Evolutionary conservation across 192 early-diverging fungal genomes (phyloP).

Genomic region (Coemansia sp.): DNA sequence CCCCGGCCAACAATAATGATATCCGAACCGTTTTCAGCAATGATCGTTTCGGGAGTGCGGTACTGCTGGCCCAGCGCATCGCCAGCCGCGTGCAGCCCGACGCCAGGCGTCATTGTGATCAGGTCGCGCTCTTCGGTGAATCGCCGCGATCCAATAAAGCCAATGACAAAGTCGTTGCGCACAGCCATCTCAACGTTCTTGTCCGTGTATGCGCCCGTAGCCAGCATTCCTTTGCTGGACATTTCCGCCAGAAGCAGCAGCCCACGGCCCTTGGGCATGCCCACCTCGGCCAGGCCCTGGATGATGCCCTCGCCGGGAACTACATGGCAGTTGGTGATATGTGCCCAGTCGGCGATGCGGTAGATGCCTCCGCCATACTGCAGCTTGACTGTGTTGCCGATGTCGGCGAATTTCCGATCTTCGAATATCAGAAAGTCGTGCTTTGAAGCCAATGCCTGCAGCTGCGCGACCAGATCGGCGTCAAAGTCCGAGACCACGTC

Average conservation of each 20-base stretch:
- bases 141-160: conserved; percentile 77
- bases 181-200: conserved; percentile 85
- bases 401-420: conserved; percentile 99
- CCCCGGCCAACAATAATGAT: conserved; percentile 98
- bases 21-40: conserved; percentile 82
- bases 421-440: conserved; percentile 98
- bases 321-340: conserved; percentile 95
- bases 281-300: conserved; percentile 85
- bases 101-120: conserved; percentile 94
- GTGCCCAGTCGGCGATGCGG: conserved; percentile 89
- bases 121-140: conserved; percentile 80
- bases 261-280: conserved; percentile 68
- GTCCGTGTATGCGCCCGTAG: conserved; percentile 75
- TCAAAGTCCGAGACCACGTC: conserved; percentile 96
- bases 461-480: conserved; percentile 68
- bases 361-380: conserved; percentile 93
- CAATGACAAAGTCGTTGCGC: conserved; percentile 90
- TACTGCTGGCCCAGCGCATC: conserved; percentile 96
- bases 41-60: conserved; percentile 83
- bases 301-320: conserved; percentile 97
- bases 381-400: conserved; percentile 95
- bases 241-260: conserved; percentile 94
- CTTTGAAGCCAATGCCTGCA: conserved; percentile 71
- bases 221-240: conserved; percentile 89
- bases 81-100: conserved; percentile 75